These are phyloP conservation scores for Tulasnella sp. DNA, from an alignment of 768 basidiomycete genomes.

Conservation along the genomic window DNA sequence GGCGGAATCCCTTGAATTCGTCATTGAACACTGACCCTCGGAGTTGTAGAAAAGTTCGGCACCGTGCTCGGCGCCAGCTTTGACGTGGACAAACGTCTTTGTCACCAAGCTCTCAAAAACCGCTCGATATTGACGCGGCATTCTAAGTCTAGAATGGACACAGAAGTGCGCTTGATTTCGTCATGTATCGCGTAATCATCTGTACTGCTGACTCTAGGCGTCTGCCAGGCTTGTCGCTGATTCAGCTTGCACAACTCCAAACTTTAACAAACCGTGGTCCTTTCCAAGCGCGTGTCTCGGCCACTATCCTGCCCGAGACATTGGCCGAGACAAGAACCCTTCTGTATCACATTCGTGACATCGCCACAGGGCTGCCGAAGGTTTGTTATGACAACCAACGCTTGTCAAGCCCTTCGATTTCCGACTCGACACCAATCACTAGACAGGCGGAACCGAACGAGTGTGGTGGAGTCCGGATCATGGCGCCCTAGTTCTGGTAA, in stretches of 20 bases:
- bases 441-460: conserved; percentile 68
- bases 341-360: conserved; percentile 69
- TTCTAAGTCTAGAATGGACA: no score
- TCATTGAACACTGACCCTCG: no score
- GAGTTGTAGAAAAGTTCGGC: no score
- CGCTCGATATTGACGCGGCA: no score
- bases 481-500: conserved; percentile 67
- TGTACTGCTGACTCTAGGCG: no score
- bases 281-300: conserved; percentile 34
- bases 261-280: not conserved
- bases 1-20: no score
- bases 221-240: no score
- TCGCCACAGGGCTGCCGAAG: conserved; percentile 44
- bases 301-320: conserved; percentile 65
- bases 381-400: not conserved
- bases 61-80: no score
- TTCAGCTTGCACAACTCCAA: not conserved
- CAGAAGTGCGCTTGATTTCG: no score
- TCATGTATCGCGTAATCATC: no score
- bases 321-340: conserved; percentile 62
- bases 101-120: no score
- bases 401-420: conserved; percentile 34
- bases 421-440: conserved; percentile 33
- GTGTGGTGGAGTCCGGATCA: conserved; percentile 93
- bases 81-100: no score